phyloP scores from a whole-genome alignment of 2,329 filamentous ascomycete species.

The Fusarium fracticaudum region DNA sequence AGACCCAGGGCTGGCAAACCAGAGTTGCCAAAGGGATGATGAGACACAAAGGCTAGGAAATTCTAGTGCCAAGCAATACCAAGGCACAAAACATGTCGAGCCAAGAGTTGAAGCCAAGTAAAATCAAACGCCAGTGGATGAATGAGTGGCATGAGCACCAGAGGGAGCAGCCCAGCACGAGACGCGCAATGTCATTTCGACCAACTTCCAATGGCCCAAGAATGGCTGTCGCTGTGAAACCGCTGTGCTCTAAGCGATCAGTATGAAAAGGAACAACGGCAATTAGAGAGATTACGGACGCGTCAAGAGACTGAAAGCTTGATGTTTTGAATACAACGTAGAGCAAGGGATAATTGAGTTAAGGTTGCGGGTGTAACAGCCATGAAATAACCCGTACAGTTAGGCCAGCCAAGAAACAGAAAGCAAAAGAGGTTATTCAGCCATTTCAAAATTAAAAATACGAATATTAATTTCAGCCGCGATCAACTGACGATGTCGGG shows the following conservation, averaged over 20 bases:
- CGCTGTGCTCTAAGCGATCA: background rate
- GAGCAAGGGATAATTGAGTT: background rate
- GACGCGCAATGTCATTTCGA: background rate
- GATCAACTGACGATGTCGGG: background rate
- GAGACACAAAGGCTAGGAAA: conserved; percentile 25
- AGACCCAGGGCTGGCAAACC: conserved; percentile 5
- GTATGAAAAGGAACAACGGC: background rate
- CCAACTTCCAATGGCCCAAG: background rate
- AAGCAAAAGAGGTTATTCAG: background rate
- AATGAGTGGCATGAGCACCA: conserved; percentile 1
- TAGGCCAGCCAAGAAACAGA: background rate
- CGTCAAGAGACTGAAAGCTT: conserved; percentile 4
- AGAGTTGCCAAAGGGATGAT: conserved; percentile 25
- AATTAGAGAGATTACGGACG: conserved; percentile 2
- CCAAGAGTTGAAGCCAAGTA: conserved; percentile 32
- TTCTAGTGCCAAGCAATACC: conserved; percentile 29
- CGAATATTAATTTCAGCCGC: background rate
- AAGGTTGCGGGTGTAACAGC: conserved; percentile 11
- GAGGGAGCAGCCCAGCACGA: background rate
- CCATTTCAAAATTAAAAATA: background rate
- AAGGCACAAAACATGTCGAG: conserved; percentile 30
- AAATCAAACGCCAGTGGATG: conserved; percentile 23
- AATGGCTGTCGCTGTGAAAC: background rate
- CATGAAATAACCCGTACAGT: background rate
- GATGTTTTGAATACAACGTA: background rate